Conservation (phyloP, 148 eudicot genomes). For the Arbutus unedo region DNA sequence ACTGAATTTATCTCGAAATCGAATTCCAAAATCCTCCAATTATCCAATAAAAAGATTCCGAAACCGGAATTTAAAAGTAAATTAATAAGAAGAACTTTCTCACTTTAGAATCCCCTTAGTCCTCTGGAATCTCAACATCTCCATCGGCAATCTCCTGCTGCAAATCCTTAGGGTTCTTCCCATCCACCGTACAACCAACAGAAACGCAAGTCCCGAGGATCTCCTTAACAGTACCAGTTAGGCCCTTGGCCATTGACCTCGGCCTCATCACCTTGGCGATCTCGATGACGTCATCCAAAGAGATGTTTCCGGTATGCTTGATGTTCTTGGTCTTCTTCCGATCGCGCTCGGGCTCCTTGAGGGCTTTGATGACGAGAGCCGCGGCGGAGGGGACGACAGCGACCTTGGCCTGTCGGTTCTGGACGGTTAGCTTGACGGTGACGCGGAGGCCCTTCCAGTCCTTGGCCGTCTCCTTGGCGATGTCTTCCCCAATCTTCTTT, state of each 20-base stretch:
- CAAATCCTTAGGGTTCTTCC: slow-evolving; percentile 70
- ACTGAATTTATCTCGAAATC: slow-evolving; percentile 4
- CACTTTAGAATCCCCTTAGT: slow-evolving; percentile 20
- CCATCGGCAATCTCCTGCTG: slow-evolving; percentile 64
- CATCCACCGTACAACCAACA: slow-evolving; percentile 77
- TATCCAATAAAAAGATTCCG: background rate
- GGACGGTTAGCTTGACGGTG: slow-evolving; percentile 80
- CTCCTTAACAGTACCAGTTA: slow-evolving; percentile 69
- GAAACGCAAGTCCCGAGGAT: slow-evolving; percentile 70
- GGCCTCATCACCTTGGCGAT: slow-evolving; percentile 62
- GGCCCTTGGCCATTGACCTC: slow-evolving; percentile 63
- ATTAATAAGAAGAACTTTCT: background rate
- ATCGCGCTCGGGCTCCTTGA: slow-evolving; percentile 74
- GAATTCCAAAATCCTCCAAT: background rate
- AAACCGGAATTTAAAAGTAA: background rate
- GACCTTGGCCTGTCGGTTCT: slow-evolving; percentile 79
- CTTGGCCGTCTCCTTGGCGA: slow-evolving; percentile 38
- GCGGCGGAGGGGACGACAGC: slow-evolving; percentile 81
- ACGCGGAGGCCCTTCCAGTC: slow-evolving; percentile 73
- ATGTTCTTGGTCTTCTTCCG: slow-evolving; percentile 73
- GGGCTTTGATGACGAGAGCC: slow-evolving; percentile 71
- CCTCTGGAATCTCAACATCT: slow-evolving; percentile 66
- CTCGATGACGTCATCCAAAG: slow-evolving; percentile 69
- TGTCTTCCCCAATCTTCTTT: slow-evolving; percentile 39
- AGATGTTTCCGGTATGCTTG: slow-evolving; percentile 68